A percentile compares a stretch with the other conserved stretches of the same genome.
These are phyloP conservation scores for Microthyrium microscopicum DNA, from an alignment of 2,329 filamentous ascomycete genomes.

Conservation along the genomic window DNA sequence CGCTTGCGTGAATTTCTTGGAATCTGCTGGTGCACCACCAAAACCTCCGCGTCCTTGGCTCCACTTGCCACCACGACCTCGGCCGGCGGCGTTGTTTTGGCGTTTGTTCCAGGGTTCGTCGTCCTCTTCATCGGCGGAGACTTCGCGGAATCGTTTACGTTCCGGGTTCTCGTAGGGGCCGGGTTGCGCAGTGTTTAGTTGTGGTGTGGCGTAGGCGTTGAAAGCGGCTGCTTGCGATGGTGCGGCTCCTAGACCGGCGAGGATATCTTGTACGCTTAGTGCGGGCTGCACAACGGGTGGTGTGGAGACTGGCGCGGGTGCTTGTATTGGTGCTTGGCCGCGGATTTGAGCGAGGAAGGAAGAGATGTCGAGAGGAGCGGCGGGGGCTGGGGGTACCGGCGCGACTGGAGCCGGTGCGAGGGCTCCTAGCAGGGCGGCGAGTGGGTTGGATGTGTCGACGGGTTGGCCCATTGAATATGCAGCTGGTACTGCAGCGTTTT, in stretches of 20 bases:
- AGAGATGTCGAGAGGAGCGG: too few relatives aligned
- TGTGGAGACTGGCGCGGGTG: too few relatives aligned
- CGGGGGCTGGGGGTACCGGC: too few relatives aligned
- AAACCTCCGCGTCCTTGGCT: conserved; percentile 20
- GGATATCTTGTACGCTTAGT: conserved; percentile 3
- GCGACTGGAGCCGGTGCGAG: too few relatives aligned
- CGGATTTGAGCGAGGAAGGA: too few relatives aligned
- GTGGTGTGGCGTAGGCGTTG: conserved; percentile 7
- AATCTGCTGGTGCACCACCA: too few relatives aligned
- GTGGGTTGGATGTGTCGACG: too few relatives aligned
- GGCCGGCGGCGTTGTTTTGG: neutral
- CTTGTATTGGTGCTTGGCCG: too few relatives aligned
- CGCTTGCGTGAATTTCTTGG: conserved; percentile 26
- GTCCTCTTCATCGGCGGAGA: conserved; percentile 13
- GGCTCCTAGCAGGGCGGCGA: too few relatives aligned
- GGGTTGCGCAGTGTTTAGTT: conserved; percentile 6
- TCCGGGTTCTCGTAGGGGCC: conserved; percentile 16
- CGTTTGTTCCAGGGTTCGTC: conserved; percentile 5
- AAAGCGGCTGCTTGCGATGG: conserved; percentile 1
- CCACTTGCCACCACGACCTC: conserved; percentile 11
- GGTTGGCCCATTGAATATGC: too few relatives aligned
- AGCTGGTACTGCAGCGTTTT: too few relatives aligned
- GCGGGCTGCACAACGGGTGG: too few relatives aligned
- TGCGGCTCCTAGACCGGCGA: conserved; percentile 3
- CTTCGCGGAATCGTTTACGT: conserved; percentile 20